A percentile compares a stretch with the other conserved stretches of the same genome.
phyloP scores from a whole-genome alignment of 371 early-diverging fungal genomes.

The Mucor lusitanicus region DNA sequence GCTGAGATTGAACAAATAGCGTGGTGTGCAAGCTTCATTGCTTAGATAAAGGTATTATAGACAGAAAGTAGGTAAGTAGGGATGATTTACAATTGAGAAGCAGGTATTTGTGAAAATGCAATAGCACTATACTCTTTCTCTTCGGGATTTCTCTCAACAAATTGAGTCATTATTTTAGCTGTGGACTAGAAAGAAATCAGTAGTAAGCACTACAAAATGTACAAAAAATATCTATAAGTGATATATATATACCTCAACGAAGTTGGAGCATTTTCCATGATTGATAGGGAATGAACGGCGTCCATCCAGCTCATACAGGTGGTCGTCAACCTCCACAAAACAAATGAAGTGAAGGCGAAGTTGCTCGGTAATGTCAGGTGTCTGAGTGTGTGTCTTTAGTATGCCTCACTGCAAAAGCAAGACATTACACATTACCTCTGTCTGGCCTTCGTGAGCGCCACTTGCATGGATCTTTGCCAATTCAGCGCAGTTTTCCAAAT shows the following conservation, averaged over 20 bases:
- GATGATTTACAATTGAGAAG: neutral
- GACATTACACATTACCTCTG: constrained; percentile 40
- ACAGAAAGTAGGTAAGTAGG: neutral
- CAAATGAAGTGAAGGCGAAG: constrained; percentile 85
- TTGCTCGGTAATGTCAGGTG: constrained; percentile 70
- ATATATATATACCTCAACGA: constrained; percentile 51
- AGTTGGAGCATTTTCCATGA: constrained; percentile 69
- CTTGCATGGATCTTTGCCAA: constrained; percentile 61
- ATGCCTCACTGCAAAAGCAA: neutral
- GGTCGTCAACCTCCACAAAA: constrained; percentile 73
- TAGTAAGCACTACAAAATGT: neutral
- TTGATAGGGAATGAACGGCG: constrained; percentile 78
- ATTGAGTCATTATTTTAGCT: constrained; percentile 64
- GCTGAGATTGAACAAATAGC: neutral
- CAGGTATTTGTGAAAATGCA: constrained; percentile 40
- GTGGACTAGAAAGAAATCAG: constrained; percentile 44
- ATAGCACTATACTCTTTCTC: constrained; percentile 69
- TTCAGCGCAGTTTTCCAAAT: constrained; percentile 62
- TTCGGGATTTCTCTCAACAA: constrained; percentile 74
- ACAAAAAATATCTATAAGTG: no score
- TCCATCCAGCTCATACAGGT: constrained; percentile 90
- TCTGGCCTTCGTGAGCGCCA: constrained; percentile 75
- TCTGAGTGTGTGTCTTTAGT: constrained; percentile 23
- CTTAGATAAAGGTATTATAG: neutral
- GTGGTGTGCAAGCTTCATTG: neutral